phyloP scores from a whole-genome alignment of 305 asterid species.

The Rubia peregrina region DNA sequence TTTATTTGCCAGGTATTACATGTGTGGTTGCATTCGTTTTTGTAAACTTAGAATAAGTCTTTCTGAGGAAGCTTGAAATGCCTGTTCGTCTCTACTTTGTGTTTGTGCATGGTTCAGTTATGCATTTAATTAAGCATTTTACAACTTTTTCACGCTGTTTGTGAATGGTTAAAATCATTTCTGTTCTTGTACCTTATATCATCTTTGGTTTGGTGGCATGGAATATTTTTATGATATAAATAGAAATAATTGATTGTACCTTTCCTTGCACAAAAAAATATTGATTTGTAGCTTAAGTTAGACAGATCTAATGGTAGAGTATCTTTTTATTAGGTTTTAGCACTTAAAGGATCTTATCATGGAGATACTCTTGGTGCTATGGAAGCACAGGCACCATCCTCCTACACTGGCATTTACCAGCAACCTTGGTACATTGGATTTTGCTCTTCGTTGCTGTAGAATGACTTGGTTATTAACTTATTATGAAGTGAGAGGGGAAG shows the following conservation, averaged over 20 bases:
- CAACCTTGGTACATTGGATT: conserved; percentile 75
- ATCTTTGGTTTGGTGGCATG: background rate
- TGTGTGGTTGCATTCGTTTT: background rate
- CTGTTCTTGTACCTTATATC: background rate
- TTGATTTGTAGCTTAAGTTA: background rate
- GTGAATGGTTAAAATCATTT: background rate
- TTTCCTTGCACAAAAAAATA: background rate
- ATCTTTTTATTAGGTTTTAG: conserved; percentile 60
- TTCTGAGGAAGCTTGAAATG: background rate
- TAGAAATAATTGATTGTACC: background rate
- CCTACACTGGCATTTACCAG: conserved; percentile 91
- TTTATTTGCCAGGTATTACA: background rate
- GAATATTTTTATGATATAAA: background rate
- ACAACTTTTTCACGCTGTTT: background rate
- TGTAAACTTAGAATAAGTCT: background rate
- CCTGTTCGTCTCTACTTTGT: background rate
- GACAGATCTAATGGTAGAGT: conserved; percentile 17
- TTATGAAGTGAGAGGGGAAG: background rate
- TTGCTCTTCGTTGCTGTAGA: background rate
- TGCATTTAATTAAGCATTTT: background rate
- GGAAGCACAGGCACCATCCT: conserved; percentile 99
- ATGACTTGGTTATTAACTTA: background rate
- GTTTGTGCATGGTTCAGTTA: background rate
- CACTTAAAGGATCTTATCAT: conserved; percentile 92
- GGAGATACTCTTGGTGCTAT: conserved; percentile 99